Base-by-base conservation (phyloP, 2,329 filamentous ascomycete genomes). In the Ophiostoma populinum region DNA sequence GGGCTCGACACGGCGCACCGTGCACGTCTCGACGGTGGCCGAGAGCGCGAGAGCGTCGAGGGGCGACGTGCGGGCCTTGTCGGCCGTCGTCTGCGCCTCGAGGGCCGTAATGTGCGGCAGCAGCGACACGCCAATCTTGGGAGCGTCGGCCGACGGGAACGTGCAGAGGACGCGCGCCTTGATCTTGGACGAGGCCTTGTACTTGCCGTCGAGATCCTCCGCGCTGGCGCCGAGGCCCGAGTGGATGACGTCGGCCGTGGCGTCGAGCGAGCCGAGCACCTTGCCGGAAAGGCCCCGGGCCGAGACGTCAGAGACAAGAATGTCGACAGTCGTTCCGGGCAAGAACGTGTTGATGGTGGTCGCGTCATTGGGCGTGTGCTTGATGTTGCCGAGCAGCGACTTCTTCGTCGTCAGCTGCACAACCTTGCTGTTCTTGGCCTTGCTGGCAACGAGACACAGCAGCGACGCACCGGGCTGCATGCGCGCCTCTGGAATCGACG, bases 311-410 rank as follows among this genome's bases (percentile, higher is more conserved):
- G 80, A 78, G 24, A 98, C 59, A 32, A 95, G 63, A 9, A 94
- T 64, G 46, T 93, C 85, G 24, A 85, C 82, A 6, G 78, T 75
- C n/a, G 83, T 90, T 44, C 90, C 92, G 2, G 92, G 90, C 6
- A 94, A 66, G 56, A 92, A 93, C 6, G 80, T 71, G 52, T 86
- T 83, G 49, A 98, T 80, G 0, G 81, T 92, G 7, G 83, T 83
- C 1, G 86, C 86, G 26, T 80, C 75, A 20, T 65, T 67, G 3
- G 92, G 65, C 38, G 66, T 69, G 49, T 73, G 71, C 31, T 73
- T 63, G 40, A 71, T 53, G 46, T 74, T 80, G 22, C 73, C 78
- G 13, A 82, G 60, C 46, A 77, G 80, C 43, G 69, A 67, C 27
- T 70, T 62, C 46, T 83, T 70, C 15, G 82, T 72, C 2, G 82